These are phyloP conservation scores for Cucumis melo DNA, from an alignment of 306 rosid species.

Conservation along the genomic window DNA sequence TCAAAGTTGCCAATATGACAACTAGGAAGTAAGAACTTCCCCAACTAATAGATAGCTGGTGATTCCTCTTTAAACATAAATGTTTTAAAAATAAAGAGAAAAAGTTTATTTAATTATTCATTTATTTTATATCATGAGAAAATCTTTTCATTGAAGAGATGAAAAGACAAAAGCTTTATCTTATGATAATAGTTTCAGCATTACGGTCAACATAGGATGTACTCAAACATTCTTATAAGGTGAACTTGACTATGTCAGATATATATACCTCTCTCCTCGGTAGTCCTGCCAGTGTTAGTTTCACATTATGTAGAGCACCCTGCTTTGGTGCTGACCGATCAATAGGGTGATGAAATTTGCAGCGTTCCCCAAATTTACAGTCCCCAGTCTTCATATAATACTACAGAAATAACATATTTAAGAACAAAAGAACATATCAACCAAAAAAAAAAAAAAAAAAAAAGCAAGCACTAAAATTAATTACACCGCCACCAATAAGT, in stretches of 20 bases:
- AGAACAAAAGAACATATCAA: background rate
- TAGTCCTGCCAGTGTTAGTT: conserved; percentile 82
- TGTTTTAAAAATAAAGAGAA: background rate
- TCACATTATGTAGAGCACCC: conserved; percentile 33
- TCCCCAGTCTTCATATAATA: conserved; percentile 89
- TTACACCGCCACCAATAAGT: background rate
- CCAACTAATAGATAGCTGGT: background rate
- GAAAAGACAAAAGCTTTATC: background rate
- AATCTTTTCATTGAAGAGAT: no score
- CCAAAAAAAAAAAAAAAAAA: background rate
- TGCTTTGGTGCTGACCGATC: conserved; percentile 58
- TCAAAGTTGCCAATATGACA: background rate
- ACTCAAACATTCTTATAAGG: background rate
- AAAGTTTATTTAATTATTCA: no score
- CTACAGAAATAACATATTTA: conserved; percentile 22
- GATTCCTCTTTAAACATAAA: background rate
- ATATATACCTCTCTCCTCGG: conserved; percentile 88
- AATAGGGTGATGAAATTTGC: conserved; percentile 83
- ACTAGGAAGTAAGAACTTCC: background rate
- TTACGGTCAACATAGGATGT: background rate
- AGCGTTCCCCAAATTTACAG: conserved; percentile 72
- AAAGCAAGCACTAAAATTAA: background rate
- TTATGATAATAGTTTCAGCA: background rate
- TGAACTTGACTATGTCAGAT: background rate
- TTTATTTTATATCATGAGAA: no score